These are phyloP conservation scores for Ustilago esculenta DNA, from an alignment of 1,284 basidiomycete species.

Conservation along the genomic window DNA sequence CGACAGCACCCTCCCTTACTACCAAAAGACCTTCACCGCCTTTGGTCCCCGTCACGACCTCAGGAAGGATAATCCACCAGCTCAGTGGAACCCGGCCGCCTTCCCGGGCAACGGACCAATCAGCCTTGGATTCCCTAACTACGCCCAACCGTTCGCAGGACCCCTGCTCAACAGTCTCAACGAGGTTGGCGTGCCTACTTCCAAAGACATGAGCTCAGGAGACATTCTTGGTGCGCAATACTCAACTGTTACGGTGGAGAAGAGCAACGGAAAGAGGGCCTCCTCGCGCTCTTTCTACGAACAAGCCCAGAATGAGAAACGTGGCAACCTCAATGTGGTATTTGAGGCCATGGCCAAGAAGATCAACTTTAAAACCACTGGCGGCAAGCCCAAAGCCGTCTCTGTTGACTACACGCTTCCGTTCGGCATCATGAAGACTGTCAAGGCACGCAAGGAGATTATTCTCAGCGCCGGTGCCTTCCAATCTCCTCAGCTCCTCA, in stretches of 20 bases:
- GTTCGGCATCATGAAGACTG: constrained; percentile 22
- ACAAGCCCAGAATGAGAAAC: constrained; percentile 21
- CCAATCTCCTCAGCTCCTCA: constrained; percentile 62
- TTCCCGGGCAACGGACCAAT: constrained; percentile 42
- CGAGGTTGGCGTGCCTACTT: constrained; percentile 42
- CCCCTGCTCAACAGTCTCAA: constrained; percentile 39
- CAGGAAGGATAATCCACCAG: constrained; percentile 37
- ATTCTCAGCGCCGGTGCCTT: constrained; percentile 63
- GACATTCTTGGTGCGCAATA: constrained; percentile 64
- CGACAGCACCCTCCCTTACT: constrained; percentile 33
- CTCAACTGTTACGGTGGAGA: constrained; percentile 40
- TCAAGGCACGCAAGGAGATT: constrained; percentile 55
- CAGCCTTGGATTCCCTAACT: constrained; percentile 49
- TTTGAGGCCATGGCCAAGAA: constrained; percentile 57
- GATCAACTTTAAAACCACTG: constrained; percentile 64
- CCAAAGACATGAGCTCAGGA: constrained; percentile 56
- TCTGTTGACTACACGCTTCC: constrained; percentile 44
- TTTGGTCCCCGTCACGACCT: constrained; percentile 38
- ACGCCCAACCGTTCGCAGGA: constrained; percentile 49
- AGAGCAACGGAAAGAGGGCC: constrained; percentile 31
- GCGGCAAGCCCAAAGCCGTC: constrained; percentile 62
- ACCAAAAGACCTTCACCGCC: constrained; percentile 42
- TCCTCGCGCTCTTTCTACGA: constrained; percentile 50
- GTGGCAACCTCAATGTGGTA: constrained; percentile 59
- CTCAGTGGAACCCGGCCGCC: constrained; percentile 41